Evolutionary conservation across 805 yeast species (phyloP), one percentile per base, ranked within the genome.

Genomic region (Yamadazyma ubonensis): DNA sequence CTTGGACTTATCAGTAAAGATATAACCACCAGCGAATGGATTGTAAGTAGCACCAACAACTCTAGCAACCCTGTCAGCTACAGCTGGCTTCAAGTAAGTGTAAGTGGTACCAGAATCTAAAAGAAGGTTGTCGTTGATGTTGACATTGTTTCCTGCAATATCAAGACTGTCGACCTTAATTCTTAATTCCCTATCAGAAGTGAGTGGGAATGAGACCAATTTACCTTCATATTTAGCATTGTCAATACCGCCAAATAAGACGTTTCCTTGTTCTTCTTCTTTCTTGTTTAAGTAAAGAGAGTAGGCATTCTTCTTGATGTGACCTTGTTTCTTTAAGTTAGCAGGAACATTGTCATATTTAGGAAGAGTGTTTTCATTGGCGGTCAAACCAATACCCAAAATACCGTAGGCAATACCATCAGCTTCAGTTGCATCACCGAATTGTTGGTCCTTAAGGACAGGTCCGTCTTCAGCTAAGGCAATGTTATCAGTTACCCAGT

Each of bases 101-200:
- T 57, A 52, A 1, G 70, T 65, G 10, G 66, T 46, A n/a, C 70
- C 70, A 3, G 65, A 48, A 44, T 65, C 70, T 41, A 39, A n/a
- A 7, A 23, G 32, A 45, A 31, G 12, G 7, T 39, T 19, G 9
- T 50, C 51, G 36, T 46, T 40, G 36, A 54, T 31, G 15, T 44
- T 28, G 2, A 76, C 12, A 4, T n/a, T n/a, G n/a, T n/a, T n/a
- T n/a, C n/a, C n/a, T n/a, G n/a, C n/a, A n/a, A n/a, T n/a, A n/a
- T n/a, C n/a, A n/a, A n/a, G n/a, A n/a, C 66, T 59, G 42, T 65
- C 65, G n/a, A 78, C 53, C 2, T 76, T 70, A 31, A 78, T 55
- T 27, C 74, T 72, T 21, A 78, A 54, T 34, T 73, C 63, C 21
- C 70, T 61, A 8, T 2, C 9, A 33, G 36, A 18, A 7, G 33